Percentiles rank a stretch among this genome's conserved stretches.
These are phyloP conservation scores for Talaromyces sp. DNA, from an alignment of 2,329 filamentous ascomycete genomes.

Conservation along the genomic window DNA sequence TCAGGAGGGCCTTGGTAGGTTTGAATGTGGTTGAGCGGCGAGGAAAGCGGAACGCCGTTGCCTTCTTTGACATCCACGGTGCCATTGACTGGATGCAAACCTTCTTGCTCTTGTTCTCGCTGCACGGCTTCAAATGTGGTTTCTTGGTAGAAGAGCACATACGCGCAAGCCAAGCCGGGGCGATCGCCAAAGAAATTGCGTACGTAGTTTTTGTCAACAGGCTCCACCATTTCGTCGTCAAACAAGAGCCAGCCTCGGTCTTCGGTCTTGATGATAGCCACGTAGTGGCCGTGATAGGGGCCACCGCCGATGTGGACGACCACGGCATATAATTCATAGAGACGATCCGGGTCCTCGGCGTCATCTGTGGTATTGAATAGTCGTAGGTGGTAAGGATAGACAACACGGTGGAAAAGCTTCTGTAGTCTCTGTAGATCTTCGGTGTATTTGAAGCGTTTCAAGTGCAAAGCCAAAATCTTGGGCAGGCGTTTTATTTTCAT, in stretches of 20 bases:
- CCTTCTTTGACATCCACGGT: slow-evolving; percentile 45
- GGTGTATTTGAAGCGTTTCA: slow-evolving; percentile 98
- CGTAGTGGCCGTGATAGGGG: slow-evolving; percentile 95
- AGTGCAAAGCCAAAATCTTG: slow-evolving; percentile 82
- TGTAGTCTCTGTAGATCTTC: slow-evolving; percentile 90
- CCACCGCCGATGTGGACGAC: slow-evolving; percentile 96
- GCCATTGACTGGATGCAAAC: slow-evolving; percentile 38
- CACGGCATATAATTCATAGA: slow-evolving; percentile 96
- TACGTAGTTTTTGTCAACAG: slow-evolving; percentile 93
- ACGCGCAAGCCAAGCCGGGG: slow-evolving; percentile 85
- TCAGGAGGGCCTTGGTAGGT: slow-evolving; percentile 32
- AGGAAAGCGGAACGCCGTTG: slow-evolving; percentile 26
- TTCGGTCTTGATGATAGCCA: slow-evolving; percentile 95
- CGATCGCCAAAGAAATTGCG: slow-evolving; percentile 96
- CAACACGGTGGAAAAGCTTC: slow-evolving; percentile 93
- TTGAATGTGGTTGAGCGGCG: slow-evolving; percentile 35
- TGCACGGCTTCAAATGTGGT: slow-evolving; percentile 65
- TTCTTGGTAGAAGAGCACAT: slow-evolving; percentile 97
- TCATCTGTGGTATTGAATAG: slow-evolving; percentile 98
- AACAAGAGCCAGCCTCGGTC: slow-evolving; percentile 95
- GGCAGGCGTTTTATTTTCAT: slow-evolving; percentile 98
- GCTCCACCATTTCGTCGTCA: slow-evolving; percentile 97
- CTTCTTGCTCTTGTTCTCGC: slow-evolving; percentile 80
- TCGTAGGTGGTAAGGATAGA: slow-evolving; percentile 93
- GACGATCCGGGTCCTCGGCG: slow-evolving; percentile 82